phyloP scores from a whole-genome alignment of 768 basidiomycete genomes.

The Tricholoma sp. region DNA sequence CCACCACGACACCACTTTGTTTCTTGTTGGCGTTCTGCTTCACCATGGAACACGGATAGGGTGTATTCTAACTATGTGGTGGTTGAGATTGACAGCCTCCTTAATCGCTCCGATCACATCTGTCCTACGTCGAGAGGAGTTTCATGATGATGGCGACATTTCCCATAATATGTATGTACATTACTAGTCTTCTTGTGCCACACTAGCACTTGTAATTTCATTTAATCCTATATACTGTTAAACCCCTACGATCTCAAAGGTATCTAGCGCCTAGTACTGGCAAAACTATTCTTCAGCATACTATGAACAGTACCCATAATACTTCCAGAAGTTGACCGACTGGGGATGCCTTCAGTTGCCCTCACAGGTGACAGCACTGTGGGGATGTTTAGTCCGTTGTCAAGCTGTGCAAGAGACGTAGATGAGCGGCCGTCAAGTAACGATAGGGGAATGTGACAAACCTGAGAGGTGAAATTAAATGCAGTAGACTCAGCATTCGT shows the following conservation, averaged over 20 bases:
- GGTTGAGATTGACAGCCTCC: slow-evolving; percentile 58
- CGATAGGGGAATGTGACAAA: slow-evolving; percentile 13
- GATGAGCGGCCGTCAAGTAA: background rate
- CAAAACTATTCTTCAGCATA: slow-evolving; percentile 18
- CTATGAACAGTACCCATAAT: slow-evolving; percentile 19
- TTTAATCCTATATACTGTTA: too few species aligned
- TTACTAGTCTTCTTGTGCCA: background rate
- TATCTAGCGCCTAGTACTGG: slow-evolving; percentile 6
- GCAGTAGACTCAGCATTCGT: slow-evolving; percentile 34
- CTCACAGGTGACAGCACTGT: slow-evolving; percentile 65
- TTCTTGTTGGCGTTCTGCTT: slow-evolving; percentile 58
- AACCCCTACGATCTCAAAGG: background rate
- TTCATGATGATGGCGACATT: slow-evolving; percentile 79
- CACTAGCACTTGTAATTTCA: too few species aligned
- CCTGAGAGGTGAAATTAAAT: slow-evolving; percentile 41
- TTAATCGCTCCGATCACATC: slow-evolving; percentile 83
- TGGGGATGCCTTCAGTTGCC: slow-evolving; percentile 44
- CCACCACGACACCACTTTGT: slow-evolving; percentile 42
- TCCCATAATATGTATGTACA: background rate
- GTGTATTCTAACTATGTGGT: slow-evolving; percentile 33
- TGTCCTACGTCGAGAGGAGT: slow-evolving; percentile 69
- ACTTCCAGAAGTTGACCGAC: slow-evolving; percentile 34
- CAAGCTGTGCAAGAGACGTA: slow-evolving; percentile 22
- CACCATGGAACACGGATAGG: slow-evolving; percentile 38
- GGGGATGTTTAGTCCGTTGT: slow-evolving; percentile 55